Evolutionary conservation across 306 rosid species (phyloP), one percentile per base, ranked within the genome.

Genomic region (Trifolium repens): DNA sequence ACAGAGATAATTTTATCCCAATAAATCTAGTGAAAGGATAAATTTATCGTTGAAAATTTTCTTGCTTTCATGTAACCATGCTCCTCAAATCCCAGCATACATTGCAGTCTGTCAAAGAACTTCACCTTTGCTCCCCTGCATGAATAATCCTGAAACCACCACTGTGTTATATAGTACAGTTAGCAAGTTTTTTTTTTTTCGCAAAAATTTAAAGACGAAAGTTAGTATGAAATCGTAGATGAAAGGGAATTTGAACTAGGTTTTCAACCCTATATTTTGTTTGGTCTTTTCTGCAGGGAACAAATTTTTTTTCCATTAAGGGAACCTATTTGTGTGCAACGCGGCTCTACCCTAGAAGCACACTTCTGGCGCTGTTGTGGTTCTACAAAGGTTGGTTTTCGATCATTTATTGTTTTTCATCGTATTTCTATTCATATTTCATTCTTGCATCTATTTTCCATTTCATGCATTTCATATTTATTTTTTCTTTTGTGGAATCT

Each of bases 341-440:
- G 86, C 22, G 90, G 90, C 11, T 79, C 96, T 68, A 46, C 84
- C 22, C 75, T 91, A 0, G 89, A 89, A 67, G 86, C 78, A 30
- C 87, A 84, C 78, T 89, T 91, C 59, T 91, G 96, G 96, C 94
- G 96, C 47, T 91, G 92, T 71, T 82, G 84, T 49, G 79, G 65
- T 49, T 57, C 88, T 30, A 17, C 77, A 60, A 90, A 86, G 96
- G 96, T 90, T 68, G 63, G 76, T 26, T 26, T 47, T 67, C 30
- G 26, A 44, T 8, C 73, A 58, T 5, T 62, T 13, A 24, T 15
- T 44, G 15, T 50, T 13, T 13, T 22, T 8, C 65, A 24, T 57
- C 16, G 9, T 65, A 13, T 46, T 67, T n/a, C 22, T 16, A 10
- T 58, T 79, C 8, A 32, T 5, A 32, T 32, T 32, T 32, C 35